Evolutionary conservation across 129 eudicot species (phyloP).

Genomic region (Flaveria bidentis): DNA sequence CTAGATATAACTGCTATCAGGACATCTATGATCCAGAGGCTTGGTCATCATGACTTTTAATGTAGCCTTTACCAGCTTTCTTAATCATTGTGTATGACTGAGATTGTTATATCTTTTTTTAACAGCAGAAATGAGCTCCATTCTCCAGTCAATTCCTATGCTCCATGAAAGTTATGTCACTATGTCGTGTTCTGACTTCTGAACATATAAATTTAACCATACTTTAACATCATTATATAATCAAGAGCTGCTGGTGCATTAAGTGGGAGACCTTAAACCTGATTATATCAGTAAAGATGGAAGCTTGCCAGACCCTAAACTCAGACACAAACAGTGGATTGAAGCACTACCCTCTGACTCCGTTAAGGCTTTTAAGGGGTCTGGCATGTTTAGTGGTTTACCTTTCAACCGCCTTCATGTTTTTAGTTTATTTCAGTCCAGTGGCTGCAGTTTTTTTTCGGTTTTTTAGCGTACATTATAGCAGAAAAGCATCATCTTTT

Average conservation of each 20-base stretch:
- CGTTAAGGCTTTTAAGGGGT: slow-evolving; percentile 72
- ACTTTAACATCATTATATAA: slow-evolving; percentile 21
- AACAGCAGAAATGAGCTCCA: slow-evolving; percentile 28
- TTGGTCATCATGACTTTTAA: background rate
- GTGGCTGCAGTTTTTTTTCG: slow-evolving; percentile 47
- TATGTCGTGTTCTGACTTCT: slow-evolving; percentile 25
- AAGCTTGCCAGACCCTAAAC: slow-evolving; percentile 43
- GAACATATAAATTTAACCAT: slow-evolving; percentile 14
- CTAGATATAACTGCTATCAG: slow-evolving; percentile 23
- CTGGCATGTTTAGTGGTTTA: slow-evolving; percentile 57
- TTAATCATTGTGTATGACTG: slow-evolving; percentile 18
- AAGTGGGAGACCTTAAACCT: slow-evolving; percentile 26
- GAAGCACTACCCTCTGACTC: slow-evolving; percentile 61
- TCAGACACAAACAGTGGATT: slow-evolving; percentile 35
- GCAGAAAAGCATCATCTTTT: slow-evolving; percentile 55
- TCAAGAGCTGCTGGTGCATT: slow-evolving; percentile 31
- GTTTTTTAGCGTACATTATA: slow-evolving; percentile 58
- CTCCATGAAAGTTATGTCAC: slow-evolving; percentile 9
- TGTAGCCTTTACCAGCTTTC: background rate
- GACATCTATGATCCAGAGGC: slow-evolving; percentile 8
- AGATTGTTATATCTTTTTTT: slow-evolving; percentile 33
- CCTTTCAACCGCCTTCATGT: slow-evolving; percentile 79
- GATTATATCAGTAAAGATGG: slow-evolving; percentile 43
- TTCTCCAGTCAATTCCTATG: slow-evolving; percentile 14
- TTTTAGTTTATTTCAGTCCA: slow-evolving; percentile 65